Base-by-base conservation (phyloP, 768 basidiomycete genomes). In the Rhodotorula babjevae region DNA sequence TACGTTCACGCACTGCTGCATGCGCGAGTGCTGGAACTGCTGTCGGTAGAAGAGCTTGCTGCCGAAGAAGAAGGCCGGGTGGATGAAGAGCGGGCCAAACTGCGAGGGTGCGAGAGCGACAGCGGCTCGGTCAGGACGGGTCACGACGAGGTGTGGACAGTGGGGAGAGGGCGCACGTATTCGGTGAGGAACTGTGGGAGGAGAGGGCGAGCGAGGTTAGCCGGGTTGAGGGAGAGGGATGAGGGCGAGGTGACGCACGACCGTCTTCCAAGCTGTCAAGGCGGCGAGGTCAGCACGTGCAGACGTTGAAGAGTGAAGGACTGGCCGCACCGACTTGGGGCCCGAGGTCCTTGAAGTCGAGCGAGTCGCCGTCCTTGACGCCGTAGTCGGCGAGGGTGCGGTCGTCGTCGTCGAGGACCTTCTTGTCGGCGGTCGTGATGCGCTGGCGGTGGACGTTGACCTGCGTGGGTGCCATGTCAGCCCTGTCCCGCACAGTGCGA, bases 291-390 rank as follows among this genome's bases (percentile, higher is more conserved):
- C 23, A 40, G 12, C 10, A 9, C 56, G 33, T 57, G 58, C 57
- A 47, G 27, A 33, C 2, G 33, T 2, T 2, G n/a, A 7, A 46
- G 31, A 46, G 25, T 12, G 11, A 25, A 8, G 2, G 29, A 50
- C 31, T 23, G 12, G 14, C 33, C 77, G 47, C 27, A 77, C 87
- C 85, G 58, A 95, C 83, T 81, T 99, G 96, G 14, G 89, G 86
- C 0, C 96, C 96, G 44, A 98, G 83, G 81, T 98, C 96, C 81
- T 96, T 96, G 70, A 93, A 84, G 50, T 85, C 81, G 50, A 98
- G 77, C 69, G 88, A 87, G n/a, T 84, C 85, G 18, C 86, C 88
- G 29, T 88, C 84, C 18, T 77, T 78, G 8, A 91, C 79, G 0
- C 86, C 86, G n/a, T 86, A 84, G 40, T 85, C 84, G 23, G 79